Base-by-base conservation (phyloP, 1,139 yeast genomes). In the Fermentozyma sake region DNA sequence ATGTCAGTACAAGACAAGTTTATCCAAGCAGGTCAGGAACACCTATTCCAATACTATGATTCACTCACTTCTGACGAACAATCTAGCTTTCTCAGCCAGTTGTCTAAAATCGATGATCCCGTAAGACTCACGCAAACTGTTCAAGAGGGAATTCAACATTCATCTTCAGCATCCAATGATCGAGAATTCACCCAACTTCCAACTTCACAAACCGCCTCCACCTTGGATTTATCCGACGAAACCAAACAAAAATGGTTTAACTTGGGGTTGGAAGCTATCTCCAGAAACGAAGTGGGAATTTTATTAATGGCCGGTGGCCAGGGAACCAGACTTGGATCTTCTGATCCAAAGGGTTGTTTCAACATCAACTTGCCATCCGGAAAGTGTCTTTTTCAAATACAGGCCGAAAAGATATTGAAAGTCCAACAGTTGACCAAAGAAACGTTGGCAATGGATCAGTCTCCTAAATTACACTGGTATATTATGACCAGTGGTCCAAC, bases 401-500 rank as follows among this genome's bases (percentile, higher is more conserved):
- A 93, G 59, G 95, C 95, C 9, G 96, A 89, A 52, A 77, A 89
- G 48, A 72, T 93, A 37, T 48, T 64, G 34, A 74, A 72, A 44
- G 58, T 91, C 30, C 84, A 82, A 52, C 44, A 58, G 20, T 55
- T 87, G 33, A 76, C 89, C 3, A 56, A 63, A 10, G 44, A 50
- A 3, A 48, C 52, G 20, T 39, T 35, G 16, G 36, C 38, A 8
- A 31, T 43, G 24, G 30, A 27, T 2, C 36, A 31, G 16, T 53
- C 60, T 4, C 64, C 63, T 4, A 45, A 45, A 4, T 65, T 93
- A 23, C 79, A 80, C 26, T 84, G 97, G 89, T 93, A 89, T 53
- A 78, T 93, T 39, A 91, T 93, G 98, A 89, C 98, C 10, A 81
- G 95, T 16, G 80, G 76, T n/a, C 94, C 96, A 19, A 93, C 98